Base-by-base conservation (phyloP, 768 basidiomycete species). In the Cystoderma amianthinum region DNA sequence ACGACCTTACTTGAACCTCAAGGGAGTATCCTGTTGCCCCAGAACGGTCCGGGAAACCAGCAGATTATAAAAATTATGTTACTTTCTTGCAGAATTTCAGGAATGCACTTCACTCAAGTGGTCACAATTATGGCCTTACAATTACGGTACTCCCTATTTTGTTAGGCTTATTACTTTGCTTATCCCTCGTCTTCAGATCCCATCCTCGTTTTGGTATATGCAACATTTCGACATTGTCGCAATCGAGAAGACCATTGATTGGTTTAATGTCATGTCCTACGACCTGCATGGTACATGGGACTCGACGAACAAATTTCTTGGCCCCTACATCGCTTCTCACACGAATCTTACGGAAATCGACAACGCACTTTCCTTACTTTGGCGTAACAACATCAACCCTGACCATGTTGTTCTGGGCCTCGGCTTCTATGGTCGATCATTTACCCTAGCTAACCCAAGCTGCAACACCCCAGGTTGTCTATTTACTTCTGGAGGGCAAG, bases 221-320 rank as follows among this genome's bases (percentile, higher is more conserved):
- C n/a, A n/a, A n/a, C n/a, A n/a, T n/a, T n/a, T 49, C 28, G 37
- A 42, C 35, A 28, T 49, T 11, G 38, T 41, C 19, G 39, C 39
- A 16, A 46, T 53, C 20, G 36, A 28, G 33, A 32, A 50, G 32
- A 30, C 39, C 12, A 33, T 42, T 2, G 41, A 50, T 42, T 53
- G 52, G 52, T 37, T 53, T 28, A 53, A 53, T 25, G 22, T 53
- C 33, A 53, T 53, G 52, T 33, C 46, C 16, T 44, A 50, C 35
- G 51, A 54, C 39, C 32, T 54, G 30, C 50, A 52, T 24, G 51
- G 51, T 9, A 33, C 47, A 12, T 55, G 53, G 53, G 53, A 55
- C 35, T 30, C 28, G 18, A 48, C 49, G 20, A 37, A 47, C 24
- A 21, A 20, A 13, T 50, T 32, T 32, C 30, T 51, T 36, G 42